Conservation (phyloP, 176 grass and related monocot genomes). For the Aechmea fasciata region DNA sequence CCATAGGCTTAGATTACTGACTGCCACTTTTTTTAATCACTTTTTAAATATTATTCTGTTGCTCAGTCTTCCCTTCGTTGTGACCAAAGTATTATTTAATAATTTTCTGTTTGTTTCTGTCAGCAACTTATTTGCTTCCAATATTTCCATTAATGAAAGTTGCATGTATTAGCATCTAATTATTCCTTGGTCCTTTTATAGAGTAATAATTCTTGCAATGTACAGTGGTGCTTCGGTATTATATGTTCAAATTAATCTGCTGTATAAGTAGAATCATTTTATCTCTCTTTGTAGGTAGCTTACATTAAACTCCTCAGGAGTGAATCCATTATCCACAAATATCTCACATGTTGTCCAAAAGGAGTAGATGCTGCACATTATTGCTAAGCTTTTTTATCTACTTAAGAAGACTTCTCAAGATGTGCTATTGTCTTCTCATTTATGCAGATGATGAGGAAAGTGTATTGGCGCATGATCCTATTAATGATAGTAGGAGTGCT, state of each 20-base stretch:
- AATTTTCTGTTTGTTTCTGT: too few species aligned
- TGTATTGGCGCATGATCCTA: conserved; percentile 8
- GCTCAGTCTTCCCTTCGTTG: too few species aligned
- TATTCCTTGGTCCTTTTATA: too few species aligned
- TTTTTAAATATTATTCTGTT: too few species aligned
- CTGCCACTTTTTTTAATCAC: too few species aligned
- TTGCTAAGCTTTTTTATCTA: background rate
- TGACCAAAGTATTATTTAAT: too few species aligned
- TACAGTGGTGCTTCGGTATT: background rate
- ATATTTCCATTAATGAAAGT: too few species aligned
- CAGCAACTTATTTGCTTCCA: too few species aligned
- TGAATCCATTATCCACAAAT: background rate
- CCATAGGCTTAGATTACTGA: too few species aligned
- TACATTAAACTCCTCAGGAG: background rate
- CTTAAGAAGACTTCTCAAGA: background rate
- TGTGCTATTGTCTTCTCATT: conserved; percentile 6
- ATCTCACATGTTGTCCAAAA: too few species aligned
- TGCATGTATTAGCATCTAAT: too few species aligned
- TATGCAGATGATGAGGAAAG: conserved; percentile 47
- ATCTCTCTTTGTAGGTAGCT: too few species aligned
- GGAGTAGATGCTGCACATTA: background rate
- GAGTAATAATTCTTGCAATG: background rate
- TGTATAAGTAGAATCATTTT: background rate
- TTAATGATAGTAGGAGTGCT: conserved; percentile 16
- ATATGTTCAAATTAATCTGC: background rate